Evolutionary conservation across 2,329 filamentous ascomycete genomes (phyloP).

Genomic region (Neocucurbitaria cava): DNA sequence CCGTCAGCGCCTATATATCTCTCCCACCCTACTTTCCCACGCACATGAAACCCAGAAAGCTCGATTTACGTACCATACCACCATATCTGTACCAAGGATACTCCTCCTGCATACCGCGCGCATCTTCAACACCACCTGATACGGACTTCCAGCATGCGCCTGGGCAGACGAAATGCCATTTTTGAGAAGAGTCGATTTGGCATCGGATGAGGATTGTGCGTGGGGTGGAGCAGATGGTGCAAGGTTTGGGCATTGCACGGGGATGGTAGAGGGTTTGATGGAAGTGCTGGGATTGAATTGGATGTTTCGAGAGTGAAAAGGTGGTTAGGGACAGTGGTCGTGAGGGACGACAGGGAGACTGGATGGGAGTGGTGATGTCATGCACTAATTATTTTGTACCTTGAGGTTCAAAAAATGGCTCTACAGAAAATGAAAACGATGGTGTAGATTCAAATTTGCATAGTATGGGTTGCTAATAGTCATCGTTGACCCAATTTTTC

Average conservation of each 20-base stretch:
- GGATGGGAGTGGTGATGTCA: constrained; percentile 17
- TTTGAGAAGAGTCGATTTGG: constrained; percentile 49
- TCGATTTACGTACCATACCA: constrained; percentile 44
- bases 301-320: neutral
- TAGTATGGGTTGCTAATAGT: too few relatives aligned
- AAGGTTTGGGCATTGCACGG: constrained; percentile 43
- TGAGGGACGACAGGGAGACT: too few relatives aligned
- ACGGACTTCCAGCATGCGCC: constrained; percentile 53
- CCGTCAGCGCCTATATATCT: too few relatives aligned
- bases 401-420: too few relatives aligned
- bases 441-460: too few relatives aligned
- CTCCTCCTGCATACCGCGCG: constrained; percentile 21
- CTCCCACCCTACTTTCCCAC: neutral
- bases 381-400: neutral
- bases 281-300: neutral
- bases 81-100: constrained; percentile 35
- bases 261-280: neutral
- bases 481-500: too few relatives aligned
- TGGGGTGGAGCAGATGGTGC: constrained; percentile 49
- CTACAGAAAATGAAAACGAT: too few relatives aligned
- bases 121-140: constrained; percentile 54
- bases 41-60: neutral
- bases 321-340: neutral
- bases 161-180: constrained; percentile 55
- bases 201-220: constrained; percentile 53